Percentiles rank a stretch among this genome's conserved stretches.
Conservation (phyloP, 176 grass and related monocot species). For the Zoysia pacifica region DNA sequence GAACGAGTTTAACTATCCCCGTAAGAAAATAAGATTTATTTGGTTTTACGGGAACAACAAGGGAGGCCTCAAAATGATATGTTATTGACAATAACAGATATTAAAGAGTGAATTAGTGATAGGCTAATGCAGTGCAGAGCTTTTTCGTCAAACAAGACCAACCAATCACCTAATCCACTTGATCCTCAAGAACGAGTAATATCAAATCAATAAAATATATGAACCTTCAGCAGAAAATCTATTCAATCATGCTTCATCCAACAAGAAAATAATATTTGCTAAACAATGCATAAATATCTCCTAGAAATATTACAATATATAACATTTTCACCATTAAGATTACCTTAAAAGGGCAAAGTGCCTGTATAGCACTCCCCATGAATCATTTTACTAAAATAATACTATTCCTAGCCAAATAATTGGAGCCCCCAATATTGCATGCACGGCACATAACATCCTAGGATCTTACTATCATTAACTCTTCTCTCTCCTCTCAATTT, state of each 20-base stretch:
- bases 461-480: no score
- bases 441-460: no score
- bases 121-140: not conserved
- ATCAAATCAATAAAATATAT: not conserved
- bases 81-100: not conserved
- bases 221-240: not conserved
- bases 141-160: not conserved
- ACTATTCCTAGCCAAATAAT: no score
- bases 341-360: not conserved
- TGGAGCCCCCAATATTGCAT: no score
- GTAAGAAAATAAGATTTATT: not conserved
- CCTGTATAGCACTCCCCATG: no score
- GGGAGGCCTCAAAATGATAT: not conserved
- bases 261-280: slow-evolving; percentile 7
- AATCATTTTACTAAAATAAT: no score
- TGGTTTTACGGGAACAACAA: not conserved
- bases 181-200: slow-evolving; percentile 4
- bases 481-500: no score
- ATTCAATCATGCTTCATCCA: not conserved
- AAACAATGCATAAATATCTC: not conserved
- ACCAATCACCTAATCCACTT: not conserved
- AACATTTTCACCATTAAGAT: not conserved
- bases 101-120: not conserved
- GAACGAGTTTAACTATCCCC: slow-evolving; percentile 6
- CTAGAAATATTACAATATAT: not conserved